Percentiles rank a stretch among this genome's conserved stretches.
phyloP scores from a whole-genome alignment of 352 stramenopile species.

The Globisporangium irregulare region DNA sequence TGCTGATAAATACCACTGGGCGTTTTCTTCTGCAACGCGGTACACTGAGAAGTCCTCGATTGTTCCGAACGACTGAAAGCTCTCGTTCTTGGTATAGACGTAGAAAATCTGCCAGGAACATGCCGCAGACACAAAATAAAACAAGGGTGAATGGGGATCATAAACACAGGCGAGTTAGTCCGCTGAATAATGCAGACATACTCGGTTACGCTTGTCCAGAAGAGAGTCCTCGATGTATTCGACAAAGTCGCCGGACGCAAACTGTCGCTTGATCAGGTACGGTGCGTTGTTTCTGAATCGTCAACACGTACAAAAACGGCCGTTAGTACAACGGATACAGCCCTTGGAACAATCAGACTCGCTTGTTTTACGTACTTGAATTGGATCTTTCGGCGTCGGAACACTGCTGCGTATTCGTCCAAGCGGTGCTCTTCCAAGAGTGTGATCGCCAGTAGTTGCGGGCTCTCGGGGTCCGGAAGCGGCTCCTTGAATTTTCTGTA shows the following conservation, averaged over 20 bases:
- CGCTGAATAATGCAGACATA: slow-evolving; percentile 22
- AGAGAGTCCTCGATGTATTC: slow-evolving; percentile 79
- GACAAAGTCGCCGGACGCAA: slow-evolving; percentile 64
- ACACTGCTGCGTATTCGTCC: slow-evolving; percentile 57
- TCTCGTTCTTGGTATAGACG: slow-evolving; percentile 73
- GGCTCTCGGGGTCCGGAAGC: slow-evolving; percentile 51
- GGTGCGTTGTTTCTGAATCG: slow-evolving; percentile 56
- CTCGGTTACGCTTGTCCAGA: slow-evolving; percentile 66
- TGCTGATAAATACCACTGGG: slow-evolving; percentile 35
- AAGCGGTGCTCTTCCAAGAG: slow-evolving; percentile 46
- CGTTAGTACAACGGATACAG: not conserved
- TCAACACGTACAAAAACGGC: not conserved
- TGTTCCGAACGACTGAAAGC: slow-evolving; percentile 60
- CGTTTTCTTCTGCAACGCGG: slow-evolving; percentile 30
- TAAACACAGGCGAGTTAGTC: too few species aligned
- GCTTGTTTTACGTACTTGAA: slow-evolving; percentile 34
- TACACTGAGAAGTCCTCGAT: slow-evolving; percentile 78
- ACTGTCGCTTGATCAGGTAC: slow-evolving; percentile 71
- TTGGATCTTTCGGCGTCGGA: slow-evolving; percentile 52
- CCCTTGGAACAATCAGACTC: not conserved
- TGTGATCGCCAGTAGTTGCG: slow-evolving; percentile 39
- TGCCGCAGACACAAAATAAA: not conserved
- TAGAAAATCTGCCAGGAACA: slow-evolving; percentile 52
- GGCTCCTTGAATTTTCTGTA: slow-evolving; percentile 84
- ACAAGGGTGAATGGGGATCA: not conserved